These are phyloP conservation scores for Fusarium mangiferae DNA, from an alignment of 2,329 filamentous ascomycete species.

Conservation along the genomic window DNA sequence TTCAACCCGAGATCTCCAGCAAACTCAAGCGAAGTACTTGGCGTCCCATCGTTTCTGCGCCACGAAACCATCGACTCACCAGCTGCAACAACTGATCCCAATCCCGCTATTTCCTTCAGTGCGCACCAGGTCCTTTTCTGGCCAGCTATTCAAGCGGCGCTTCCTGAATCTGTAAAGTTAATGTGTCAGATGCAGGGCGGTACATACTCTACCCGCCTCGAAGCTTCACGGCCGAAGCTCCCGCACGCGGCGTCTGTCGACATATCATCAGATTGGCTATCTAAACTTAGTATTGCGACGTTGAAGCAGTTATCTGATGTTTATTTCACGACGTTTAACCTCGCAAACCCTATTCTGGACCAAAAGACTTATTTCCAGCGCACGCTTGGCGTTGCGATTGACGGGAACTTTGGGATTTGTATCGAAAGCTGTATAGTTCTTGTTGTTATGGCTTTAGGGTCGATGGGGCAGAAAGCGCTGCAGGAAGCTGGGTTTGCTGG, in stretches of 20 bases:
- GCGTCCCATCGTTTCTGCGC: conserved; percentile 10
- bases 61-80: conserved; percentile 17
- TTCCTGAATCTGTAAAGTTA: conserved; percentile 17
- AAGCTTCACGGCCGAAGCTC: conserved; percentile 12
- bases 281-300: not conserved
- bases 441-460: conserved; percentile 18
- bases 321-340: conserved; percentile 26
- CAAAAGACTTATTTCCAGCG: conserved; percentile 35
- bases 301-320: conserved; percentile 29
- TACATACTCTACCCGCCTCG: conserved; percentile 6
- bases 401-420: conserved; percentile 23
- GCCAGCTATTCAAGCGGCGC: conserved; percentile 8
- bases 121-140: conserved; percentile 23
- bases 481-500: conserved; percentile 6
- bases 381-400: conserved; percentile 21
- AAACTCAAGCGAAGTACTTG: conserved; percentile 30
- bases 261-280: conserved; percentile 8
- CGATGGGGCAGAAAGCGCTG: conserved; percentile 9
- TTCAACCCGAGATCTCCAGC: conserved; percentile 19
- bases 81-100: not conserved
- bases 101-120: conserved; percentile 24
- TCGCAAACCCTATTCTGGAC: conserved; percentile 20
- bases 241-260: conserved; percentile 3
- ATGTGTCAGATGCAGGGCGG: conserved; percentile 28
- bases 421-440: conserved; percentile 30